Percentiles rank a stretch among this genome's conserved stretches.
Conservation (phyloP, 345 rosid species). For the Salix udensis region DNA sequence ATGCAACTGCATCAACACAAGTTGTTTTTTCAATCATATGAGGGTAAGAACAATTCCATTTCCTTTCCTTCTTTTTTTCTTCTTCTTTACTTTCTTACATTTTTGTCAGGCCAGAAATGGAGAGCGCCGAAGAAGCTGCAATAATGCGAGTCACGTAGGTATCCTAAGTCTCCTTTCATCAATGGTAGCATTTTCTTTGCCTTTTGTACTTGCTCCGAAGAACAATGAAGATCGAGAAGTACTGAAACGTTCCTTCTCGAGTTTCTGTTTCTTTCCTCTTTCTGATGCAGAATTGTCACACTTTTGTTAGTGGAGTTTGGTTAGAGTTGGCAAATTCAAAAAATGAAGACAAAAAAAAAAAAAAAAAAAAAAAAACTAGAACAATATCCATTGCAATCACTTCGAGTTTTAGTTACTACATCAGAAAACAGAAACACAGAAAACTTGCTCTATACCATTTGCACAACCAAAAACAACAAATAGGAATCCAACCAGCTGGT, state of each 20-base stretch:
- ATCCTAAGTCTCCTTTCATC: background rate
- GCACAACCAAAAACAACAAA: constrained; percentile 40
- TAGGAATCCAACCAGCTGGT: constrained; percentile 45
- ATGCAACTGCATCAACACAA: constrained; percentile 6
- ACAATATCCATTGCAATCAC: constrained; percentile 46
- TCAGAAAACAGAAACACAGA: constrained; percentile 30
- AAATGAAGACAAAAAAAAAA: constrained; percentile 12
- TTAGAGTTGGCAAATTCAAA: constrained; percentile 8
- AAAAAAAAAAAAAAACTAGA: constrained; percentile 38
- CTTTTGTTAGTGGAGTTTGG: background rate
- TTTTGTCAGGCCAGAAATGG: background rate
- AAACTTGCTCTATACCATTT: constrained; percentile 52
- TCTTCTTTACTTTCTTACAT: background rate
- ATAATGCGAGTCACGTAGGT: background rate
- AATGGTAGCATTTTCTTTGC: background rate
- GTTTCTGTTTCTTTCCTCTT: constrained; percentile 5
- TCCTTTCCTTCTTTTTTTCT: background rate
- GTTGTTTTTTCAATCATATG: constrained; percentile 1
- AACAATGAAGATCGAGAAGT: background rate
- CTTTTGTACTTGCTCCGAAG: background rate
- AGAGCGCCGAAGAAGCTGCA: background rate
- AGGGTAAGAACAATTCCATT: constrained; percentile 19
- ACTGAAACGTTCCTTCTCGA: background rate
- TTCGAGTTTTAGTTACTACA: constrained; percentile 43
- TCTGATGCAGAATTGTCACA: constrained; percentile 11